Base-by-base conservation (phyloP, 306 rosid genomes). In the Citrullus colocynthis region DNA sequence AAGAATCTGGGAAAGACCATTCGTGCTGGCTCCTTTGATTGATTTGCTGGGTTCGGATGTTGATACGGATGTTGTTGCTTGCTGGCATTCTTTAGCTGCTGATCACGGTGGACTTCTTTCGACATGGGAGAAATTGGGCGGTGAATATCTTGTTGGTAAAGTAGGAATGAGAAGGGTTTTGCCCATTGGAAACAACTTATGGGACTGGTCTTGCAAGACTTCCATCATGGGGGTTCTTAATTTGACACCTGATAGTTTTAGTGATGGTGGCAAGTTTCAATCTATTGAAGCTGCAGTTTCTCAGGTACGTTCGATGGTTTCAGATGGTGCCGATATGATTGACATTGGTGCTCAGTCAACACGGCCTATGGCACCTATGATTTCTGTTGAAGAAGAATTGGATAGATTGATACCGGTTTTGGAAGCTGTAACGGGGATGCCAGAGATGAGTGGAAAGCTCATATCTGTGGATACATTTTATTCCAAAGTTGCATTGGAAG, bases 271-370 rank as follows among this genome's bases (percentile, higher is more conserved):
- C 18, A 88, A 87, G 71, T 90, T 90, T 51, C 86, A 76, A 63
- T 86, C 93, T 55, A 88, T 89, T 44, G 85, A 86, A 52, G 82
- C 85, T 80, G 92, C 97, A 70, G 85, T 90, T 79, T 85, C 90
- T 42, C 97, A 90, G 84, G 97, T 87, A 75, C 85, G 81, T n/a
- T 83, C 79, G 75, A 95, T 92, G 97, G 83, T 90, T 80, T 81
- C 91, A 6, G 90, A 92, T 42, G 97, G 97, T 21, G 93, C 96
- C n/a, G 93, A 92, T 78, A 87, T 95, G 76, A 92, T 92, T 67
- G 99, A 95, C 86, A 87, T 95, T 2, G 98, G 97, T 17, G 96
- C 97, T 51, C 97, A 90, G 75, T 95, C 99, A 60, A 95, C 96
- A 13, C 83, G 92, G 65, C 97, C 99, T 3, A 88, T 77, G 90